Conservation (phyloP, 2,329 filamentous ascomycete genomes). For the Trichoderma harzianum region DNA sequence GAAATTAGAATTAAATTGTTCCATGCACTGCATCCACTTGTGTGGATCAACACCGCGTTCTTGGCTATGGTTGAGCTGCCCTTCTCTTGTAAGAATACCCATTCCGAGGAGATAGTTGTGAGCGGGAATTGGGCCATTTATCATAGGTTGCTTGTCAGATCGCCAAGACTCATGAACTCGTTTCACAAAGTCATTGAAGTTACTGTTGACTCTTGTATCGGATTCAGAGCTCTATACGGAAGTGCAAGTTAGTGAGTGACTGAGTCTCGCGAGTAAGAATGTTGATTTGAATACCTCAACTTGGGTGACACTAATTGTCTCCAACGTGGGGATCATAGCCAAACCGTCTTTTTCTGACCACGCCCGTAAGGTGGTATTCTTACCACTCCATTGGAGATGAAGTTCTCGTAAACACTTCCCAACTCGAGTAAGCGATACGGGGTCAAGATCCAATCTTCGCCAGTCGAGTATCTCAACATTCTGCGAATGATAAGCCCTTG, state of each 20-base stretch:
- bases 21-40: slow-evolving; percentile 10
- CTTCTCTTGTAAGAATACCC: background rate
- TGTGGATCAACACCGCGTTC: background rate
- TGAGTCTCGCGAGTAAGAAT: background rate
- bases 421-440: background rate
- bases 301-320: background rate
- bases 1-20: background rate
- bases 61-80: background rate
- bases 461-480: slow-evolving; percentile 3
- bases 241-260: background rate
- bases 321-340: background rate
- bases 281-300: background rate
- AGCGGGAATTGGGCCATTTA: background rate
- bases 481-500: background rate
- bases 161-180: background rate
- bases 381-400: background rate
- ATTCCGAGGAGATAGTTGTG: background rate
- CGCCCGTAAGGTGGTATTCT: background rate
- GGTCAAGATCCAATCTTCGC: background rate
- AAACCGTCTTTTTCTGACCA: background rate
- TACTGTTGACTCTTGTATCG: background rate
- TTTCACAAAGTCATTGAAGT: background rate
- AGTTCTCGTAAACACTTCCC: background rate
- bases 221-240: background rate
- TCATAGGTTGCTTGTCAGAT: background rate